phyloP scores from a whole-genome alignment of 83 land plant genomes.

The Picea abies region DNA sequence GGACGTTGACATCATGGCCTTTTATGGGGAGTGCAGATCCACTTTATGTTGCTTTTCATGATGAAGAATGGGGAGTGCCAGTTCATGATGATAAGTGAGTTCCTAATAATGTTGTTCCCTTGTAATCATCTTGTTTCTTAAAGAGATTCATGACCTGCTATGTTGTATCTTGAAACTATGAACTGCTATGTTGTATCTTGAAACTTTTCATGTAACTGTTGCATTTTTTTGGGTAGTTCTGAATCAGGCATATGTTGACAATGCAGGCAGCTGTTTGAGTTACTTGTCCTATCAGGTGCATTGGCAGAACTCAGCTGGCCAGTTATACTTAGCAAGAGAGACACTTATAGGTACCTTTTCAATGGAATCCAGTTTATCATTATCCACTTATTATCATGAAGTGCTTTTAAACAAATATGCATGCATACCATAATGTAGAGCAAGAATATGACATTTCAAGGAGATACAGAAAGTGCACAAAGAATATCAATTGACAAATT shows the following conservation, averaged over 20 bases:
- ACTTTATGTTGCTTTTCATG: constrained; percentile 62
- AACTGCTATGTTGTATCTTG: background rate
- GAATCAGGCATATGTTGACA: background rate
- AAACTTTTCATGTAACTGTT: background rate
- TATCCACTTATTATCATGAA: background rate
- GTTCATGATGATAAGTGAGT: constrained; percentile 74
- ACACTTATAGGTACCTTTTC: constrained; percentile 37
- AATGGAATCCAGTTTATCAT: background rate
- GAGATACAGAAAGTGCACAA: background rate
- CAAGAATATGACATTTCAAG: background rate
- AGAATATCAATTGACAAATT: background rate
- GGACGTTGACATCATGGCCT: background rate
- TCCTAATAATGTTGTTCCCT: background rate
- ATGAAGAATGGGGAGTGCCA: constrained; percentile 82
- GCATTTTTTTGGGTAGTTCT: background rate
- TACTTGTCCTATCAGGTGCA: constrained; percentile 57
- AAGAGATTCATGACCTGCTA: background rate
- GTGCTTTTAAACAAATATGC: background rate
- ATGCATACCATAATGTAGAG: background rate
- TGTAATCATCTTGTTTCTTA: background rate
- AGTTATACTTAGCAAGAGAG: constrained; percentile 54
- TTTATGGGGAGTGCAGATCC: constrained; percentile 42
- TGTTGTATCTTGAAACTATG: background rate
- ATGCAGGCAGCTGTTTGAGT: constrained; percentile 48
- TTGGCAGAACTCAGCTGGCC: constrained; percentile 64